Conservation (phyloP, 441 rosid genomes). For the Jatropha podagrica region DNA sequence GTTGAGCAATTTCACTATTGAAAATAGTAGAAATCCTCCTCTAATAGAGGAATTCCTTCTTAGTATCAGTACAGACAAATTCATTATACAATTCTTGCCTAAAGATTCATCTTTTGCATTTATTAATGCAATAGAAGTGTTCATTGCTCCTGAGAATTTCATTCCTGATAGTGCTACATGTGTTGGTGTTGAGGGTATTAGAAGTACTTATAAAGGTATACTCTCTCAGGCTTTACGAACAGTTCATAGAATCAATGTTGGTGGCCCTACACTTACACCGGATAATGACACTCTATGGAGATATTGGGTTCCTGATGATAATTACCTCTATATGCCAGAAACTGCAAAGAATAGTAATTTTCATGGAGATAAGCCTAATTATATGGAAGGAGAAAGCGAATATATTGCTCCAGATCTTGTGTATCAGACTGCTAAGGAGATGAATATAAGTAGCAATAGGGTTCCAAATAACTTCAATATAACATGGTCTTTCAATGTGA, state of each 20-base stretch:
- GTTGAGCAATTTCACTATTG: constrained; percentile 32
- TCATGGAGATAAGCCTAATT: constrained; percentile 22
- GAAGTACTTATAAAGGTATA: constrained; percentile 12
- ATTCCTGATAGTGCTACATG: constrained; percentile 20
- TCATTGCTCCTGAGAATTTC: constrained; percentile 40
- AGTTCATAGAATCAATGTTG: constrained; percentile 53
- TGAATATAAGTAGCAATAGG: constrained; percentile 21
- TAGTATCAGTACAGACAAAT: constrained; percentile 25
- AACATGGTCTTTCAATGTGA: constrained; percentile 38
- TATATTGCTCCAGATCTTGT: constrained; percentile 44
- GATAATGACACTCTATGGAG: constrained; percentile 48
- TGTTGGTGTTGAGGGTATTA: constrained; percentile 6
- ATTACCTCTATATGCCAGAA: constrained; percentile 22
- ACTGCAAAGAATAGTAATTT: constrained; percentile 21
- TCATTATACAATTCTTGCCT: constrained; percentile 28
- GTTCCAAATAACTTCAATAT: constrained; percentile 9
- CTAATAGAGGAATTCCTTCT: constrained; percentile 29
- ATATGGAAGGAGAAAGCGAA: constrained; percentile 16
- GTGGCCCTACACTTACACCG: constrained; percentile 41
- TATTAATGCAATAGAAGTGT: constrained; percentile 55
- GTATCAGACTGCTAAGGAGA: constrained; percentile 46
- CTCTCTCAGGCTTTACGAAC: constrained; percentile 40
- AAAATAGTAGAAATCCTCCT: constrained; percentile 9
- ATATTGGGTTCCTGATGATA: constrained; percentile 54
- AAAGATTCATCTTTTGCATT: constrained; percentile 37